Base-by-base conservation (phyloP, 345 rosid species). In the Pseudoturritis turrita region DNA sequence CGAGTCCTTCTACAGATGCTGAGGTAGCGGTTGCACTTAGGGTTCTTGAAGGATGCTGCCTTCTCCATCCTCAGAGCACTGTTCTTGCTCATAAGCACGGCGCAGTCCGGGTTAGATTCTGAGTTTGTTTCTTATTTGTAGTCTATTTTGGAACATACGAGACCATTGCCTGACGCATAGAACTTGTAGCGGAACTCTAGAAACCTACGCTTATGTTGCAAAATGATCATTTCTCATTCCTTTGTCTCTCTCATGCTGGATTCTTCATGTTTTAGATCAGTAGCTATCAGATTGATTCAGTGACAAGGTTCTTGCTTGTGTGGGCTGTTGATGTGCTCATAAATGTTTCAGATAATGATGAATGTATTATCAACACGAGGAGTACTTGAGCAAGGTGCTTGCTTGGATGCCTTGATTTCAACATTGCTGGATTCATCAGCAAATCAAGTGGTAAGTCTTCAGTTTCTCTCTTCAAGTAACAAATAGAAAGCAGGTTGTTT, bases 31-130 rank as follows among this genome's bases (percentile, higher is more conserved):
- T 95, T 62, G 99, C 98, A 0, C 98, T 95, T 65, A 83, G 96
- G 36, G 96, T 89, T 80, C 74, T 92, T 57, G 99, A 92, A 83
- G 97, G 98, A 35, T 95, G 99, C 62, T 92, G 98, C 70, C 83
- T 95, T 66, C 94, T 95, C 46, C 96, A 95, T 73, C 77, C 82
- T 11, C 88, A 88, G 72, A 89, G 98, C 85, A 83, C 89, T n/a
- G 62, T 77, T 13, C 82, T 95, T 58, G 97, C 97, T n/a, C 94
- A 89, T 69, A 87, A 82, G 43, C 83, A 87, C 63, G 85, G 87
- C 70, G 99, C 99, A 40, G 82, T 92, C 6, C 82, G 87, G 78
- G 99, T 91, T 57, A 65, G 58, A 10, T 21, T 39, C 40, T 41
- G 14, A 5, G 7, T 46, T 61, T 46, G 12, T 36, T 39, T 35